Percentiles rank a stretch among this genome's conserved stretches.
Conservation (phyloP, 1,139 yeast species). For the Hyphopichia wangnamkhiaoensis region DNA sequence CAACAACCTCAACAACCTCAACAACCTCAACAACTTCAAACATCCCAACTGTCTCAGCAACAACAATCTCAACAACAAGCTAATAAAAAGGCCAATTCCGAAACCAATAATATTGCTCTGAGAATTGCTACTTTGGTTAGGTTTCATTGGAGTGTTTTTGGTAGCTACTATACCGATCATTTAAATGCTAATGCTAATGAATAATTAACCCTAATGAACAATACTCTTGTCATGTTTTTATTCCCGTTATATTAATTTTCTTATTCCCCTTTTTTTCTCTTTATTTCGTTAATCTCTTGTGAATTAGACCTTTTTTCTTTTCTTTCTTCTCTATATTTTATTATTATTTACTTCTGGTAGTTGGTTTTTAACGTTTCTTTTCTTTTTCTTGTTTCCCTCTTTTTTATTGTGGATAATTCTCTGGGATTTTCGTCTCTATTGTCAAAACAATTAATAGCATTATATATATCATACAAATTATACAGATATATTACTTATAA, state of each 20-base stretch:
- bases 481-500: too few relatives aligned
- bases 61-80: constrained; percentile 6
- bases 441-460: too few relatives aligned
- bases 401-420: constrained; percentile 2
- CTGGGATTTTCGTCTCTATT: neutral
- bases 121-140: constrained; percentile 60
- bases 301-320: constrained; percentile 6
- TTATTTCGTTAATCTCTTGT: too few relatives aligned
- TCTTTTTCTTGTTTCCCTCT: neutral
- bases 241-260: constrained; percentile 4
- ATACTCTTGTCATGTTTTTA: constrained; percentile 1
- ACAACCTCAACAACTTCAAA: constrained; percentile 8
- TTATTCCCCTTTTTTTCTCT: constrained; percentile 3
- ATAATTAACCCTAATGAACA: constrained; percentile 2
- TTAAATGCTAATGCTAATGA: constrained; percentile 8
- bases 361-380: constrained; percentile 3
- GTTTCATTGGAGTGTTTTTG: constrained; percentile 78
- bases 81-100: constrained; percentile 21
- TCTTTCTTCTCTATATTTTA: constrained; percentile 6
- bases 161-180: constrained; percentile 46
- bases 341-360: constrained; percentile 4
- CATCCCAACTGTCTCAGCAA: constrained; percentile 6
- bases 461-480: too few relatives aligned
- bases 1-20: constrained; percentile 2
- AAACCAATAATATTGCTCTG: constrained; percentile 49